Percentiles rank a stretch among this genome's conserved stretches.
These are phyloP conservation scores for Puya raimondii DNA, from an alignment of 176 grass and related monocot species.

Conservation along the genomic window DNA sequence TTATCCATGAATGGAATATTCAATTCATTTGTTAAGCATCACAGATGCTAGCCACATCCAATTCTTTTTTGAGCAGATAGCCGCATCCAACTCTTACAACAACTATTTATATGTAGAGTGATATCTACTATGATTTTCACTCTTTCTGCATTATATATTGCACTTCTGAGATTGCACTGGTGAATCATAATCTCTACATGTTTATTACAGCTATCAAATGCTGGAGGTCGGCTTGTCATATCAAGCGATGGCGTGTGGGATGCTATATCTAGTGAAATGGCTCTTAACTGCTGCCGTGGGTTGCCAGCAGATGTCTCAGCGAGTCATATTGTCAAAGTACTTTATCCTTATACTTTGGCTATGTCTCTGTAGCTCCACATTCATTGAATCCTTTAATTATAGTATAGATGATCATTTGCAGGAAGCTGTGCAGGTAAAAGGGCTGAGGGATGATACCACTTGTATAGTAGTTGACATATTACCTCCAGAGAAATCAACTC, in stretches of 20 bases:
- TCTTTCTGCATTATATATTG: slow-evolving; percentile 2
- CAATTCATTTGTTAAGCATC: too few species aligned
- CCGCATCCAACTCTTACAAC: too few species aligned
- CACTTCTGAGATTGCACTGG: slow-evolving; percentile 3
- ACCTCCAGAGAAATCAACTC: slow-evolving; percentile 57
- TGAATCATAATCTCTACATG: slow-evolving; percentile 19
- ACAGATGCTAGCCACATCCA: too few species aligned
- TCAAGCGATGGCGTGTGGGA: slow-evolving; percentile 98
- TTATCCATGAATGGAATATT: too few species aligned
- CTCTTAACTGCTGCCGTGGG: slow-evolving; percentile 61
- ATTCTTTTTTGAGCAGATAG: too few species aligned
- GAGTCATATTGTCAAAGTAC: slow-evolving; percentile 81
- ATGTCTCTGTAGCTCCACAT: slow-evolving; percentile 12
- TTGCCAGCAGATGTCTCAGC: slow-evolving; percentile 56
- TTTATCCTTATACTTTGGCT: slow-evolving; percentile 11
- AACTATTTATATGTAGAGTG: too few species aligned
- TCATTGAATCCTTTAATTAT: slow-evolving; percentile 12
- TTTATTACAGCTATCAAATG: slow-evolving; percentile 66
- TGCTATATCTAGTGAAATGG: slow-evolving; percentile 71
- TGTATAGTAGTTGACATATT: slow-evolving; percentile 91
- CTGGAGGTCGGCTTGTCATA: slow-evolving; percentile 80
- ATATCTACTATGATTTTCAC: not conserved
- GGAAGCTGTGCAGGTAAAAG: slow-evolving; percentile 70
- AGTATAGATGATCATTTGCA: slow-evolving; percentile 25
- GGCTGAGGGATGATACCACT: slow-evolving; percentile 90